These are phyloP conservation scores for Sicyos edulis DNA, from an alignment of 306 rosid species.

Conservation along the genomic window DNA sequence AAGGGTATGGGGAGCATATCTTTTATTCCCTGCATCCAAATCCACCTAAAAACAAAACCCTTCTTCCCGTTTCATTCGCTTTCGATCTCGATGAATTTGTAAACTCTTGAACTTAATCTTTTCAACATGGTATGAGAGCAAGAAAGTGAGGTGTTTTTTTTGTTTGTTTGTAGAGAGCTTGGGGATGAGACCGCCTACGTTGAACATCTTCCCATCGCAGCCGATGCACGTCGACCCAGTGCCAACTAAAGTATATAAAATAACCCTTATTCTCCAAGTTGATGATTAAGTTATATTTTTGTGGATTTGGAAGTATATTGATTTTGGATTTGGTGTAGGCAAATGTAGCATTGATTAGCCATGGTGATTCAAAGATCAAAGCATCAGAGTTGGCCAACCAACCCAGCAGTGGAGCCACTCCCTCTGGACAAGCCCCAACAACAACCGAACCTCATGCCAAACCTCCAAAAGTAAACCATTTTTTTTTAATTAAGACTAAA, in stretches of 20 bases:
- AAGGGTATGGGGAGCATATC: constrained; percentile 27
- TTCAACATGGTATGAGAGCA: neutral
- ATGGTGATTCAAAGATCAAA: constrained; percentile 29
- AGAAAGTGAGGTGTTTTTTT: neutral
- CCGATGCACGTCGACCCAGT: constrained; percentile 86
- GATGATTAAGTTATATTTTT: neutral
- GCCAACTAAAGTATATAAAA: constrained; percentile 49
- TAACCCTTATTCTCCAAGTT: neutral
- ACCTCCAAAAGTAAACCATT: constrained; percentile 10
- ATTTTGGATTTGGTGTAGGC: constrained; percentile 27
- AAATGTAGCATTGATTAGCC: constrained; percentile 42
- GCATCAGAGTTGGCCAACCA: constrained; percentile 53
- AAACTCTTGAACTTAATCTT: neutral
- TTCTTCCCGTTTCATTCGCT: neutral
- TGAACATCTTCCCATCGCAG: constrained; percentile 93
- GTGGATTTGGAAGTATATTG: neutral
- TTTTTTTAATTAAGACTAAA: neutral
- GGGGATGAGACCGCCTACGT: constrained; percentile 87
- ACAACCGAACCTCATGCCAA: constrained; percentile 15
- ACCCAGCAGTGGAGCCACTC: constrained; percentile 30
- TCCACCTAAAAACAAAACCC: neutral
- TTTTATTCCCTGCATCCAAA: constrained; percentile 7
- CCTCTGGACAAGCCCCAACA: constrained; percentile 13
- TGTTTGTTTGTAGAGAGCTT: constrained; percentile 21
- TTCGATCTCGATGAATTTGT: neutral